Conservation (phyloP, 1,284 basidiomycete species). For the Takashimella koratensis region DNA sequence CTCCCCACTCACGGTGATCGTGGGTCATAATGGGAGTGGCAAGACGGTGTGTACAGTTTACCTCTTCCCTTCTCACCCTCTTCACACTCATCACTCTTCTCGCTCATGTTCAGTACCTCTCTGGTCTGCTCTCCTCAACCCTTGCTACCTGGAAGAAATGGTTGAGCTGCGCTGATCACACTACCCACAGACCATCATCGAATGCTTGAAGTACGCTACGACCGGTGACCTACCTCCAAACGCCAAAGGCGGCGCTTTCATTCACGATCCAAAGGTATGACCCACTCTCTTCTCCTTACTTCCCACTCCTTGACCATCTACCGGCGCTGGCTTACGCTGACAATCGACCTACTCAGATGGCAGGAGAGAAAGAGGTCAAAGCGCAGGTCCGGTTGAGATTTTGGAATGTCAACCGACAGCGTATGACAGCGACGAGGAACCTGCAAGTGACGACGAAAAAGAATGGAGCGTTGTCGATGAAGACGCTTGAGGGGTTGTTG, state of each 20-base stretch:
- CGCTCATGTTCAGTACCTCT: no score
- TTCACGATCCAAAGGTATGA: constrained; percentile 83
- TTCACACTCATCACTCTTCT: neutral
- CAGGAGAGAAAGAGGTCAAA: constrained; percentile 96
- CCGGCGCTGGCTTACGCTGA: constrained; percentile 1
- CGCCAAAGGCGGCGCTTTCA: constrained; percentile 93
- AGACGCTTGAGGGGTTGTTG: constrained; percentile 91
- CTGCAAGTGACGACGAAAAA: constrained; percentile 92
- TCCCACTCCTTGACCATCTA: constrained; percentile 2
- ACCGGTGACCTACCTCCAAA: constrained; percentile 98
- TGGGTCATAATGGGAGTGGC: constrained; percentile 96
- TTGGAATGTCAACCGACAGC: constrained; percentile 75
- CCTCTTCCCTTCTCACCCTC: neutral
- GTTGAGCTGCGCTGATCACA: constrained; percentile 4
- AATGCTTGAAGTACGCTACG: constrained; percentile 98
- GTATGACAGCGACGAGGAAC: constrained; percentile 91
- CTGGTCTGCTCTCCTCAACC: no score
- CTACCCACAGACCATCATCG: constrained; percentile 76
- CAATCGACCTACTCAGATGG: constrained; percentile 59
- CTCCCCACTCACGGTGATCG: constrained; percentile 95
- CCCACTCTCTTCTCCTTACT: neutral
- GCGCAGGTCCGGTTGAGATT: constrained; percentile 96
- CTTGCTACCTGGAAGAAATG: no score
- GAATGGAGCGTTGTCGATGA: constrained; percentile 83
- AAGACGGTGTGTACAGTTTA: constrained; percentile 64